phyloP scores from a whole-genome alignment of 805 yeast species.

The Pichia membranifaciens region DNA sequence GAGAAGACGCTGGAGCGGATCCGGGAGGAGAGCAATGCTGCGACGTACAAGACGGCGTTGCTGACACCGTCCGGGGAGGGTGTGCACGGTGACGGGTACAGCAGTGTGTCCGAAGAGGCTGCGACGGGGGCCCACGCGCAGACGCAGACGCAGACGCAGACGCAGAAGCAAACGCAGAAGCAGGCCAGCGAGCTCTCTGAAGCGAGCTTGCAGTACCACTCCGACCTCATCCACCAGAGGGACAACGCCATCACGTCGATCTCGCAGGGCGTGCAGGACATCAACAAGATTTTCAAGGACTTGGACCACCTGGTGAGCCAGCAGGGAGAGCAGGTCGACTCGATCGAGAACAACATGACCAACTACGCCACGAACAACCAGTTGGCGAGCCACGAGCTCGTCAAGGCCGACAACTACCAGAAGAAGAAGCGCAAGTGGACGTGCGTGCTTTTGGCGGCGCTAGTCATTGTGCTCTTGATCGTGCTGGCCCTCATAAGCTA shows the following conservation, averaged over 20 bases:
- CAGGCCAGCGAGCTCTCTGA: conserved; percentile 31
- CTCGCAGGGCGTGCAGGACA: conserved; percentile 74
- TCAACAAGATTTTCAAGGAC: conserved; percentile 80
- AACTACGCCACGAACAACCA: conserved; percentile 59
- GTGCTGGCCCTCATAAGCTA: conserved; percentile 49
- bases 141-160: conserved; percentile 20
- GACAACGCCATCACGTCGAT: conserved; percentile 67
- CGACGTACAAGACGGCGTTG: neutral
- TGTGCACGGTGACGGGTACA: neutral
- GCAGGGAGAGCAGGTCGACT: conserved; percentile 81
- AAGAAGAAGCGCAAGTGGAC: conserved; percentile 66
- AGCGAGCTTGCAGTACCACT: conserved; percentile 58
- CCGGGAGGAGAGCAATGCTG: conserved; percentile 1
- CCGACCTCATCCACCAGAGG: conserved; percentile 62
- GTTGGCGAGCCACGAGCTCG: conserved; percentile 63
- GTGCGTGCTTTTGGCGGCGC: conserved; percentile 54
- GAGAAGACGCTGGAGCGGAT: conserved; percentile 12
- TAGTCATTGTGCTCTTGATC: conserved; percentile 53
- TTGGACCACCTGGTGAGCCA: conserved; percentile 70
- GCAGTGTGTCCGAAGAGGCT: conserved; percentile 3
- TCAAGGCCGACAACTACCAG: conserved; percentile 72
- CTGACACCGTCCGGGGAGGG: too few relatives aligned
- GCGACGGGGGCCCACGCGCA: conserved; percentile 9
- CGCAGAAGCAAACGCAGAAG: conserved; percentile 28
- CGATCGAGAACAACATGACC: conserved; percentile 73